Base-by-base conservation (phyloP, 225 moss, liverwort and hornwort genomes). In the Neckera pumila region DNA sequence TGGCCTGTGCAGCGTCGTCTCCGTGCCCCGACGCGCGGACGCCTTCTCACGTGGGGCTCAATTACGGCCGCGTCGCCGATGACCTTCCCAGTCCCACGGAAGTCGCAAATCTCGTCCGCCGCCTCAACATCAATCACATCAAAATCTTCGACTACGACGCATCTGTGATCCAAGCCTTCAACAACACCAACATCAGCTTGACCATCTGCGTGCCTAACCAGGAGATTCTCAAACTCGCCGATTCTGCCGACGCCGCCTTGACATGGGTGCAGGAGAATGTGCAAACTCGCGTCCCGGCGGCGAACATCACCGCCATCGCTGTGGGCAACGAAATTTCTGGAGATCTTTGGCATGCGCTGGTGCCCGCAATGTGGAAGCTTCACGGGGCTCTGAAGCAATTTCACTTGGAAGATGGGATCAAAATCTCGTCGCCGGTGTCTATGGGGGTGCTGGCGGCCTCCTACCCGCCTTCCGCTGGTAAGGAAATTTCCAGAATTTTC, bases 311-410 rank as follows among this genome's bases (percentile, higher is more conserved):
- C 34, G 87, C 84, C 82, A 93, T 97, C 74, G 91, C 91, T 33
- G 94, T 96, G 22, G 94, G 94, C n/a, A 96, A 96, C 88, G 96
- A 97, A 84, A 83, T 93, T 54, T 40, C 76, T 40, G 40, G 54
- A 14, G 78, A 78, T 18, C 69, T 90, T 21, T 97, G 94, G 96
- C 88, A 94, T 36, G 84, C 91, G 36, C 90, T 97, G 5, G 93
- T 97, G 28, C 96, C 94, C 8, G 96, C 97, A 17, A 97, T 97
- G 96, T 89, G 84, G 90, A 93, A 94, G 10, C 79, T 97, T 73
- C 92, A 97, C 66, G 56, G 85, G 13, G 96, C 94, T 5, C 94
- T 97, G 89, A 6, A 83, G 83, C 27, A 49, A 7, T 53, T 36
- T 10, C 3, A n/a, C 53, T 66, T 83, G 36, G 36, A 57, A 30